Base-by-base conservation (phyloP, 805 yeast species). In the Candida verbasci region DNA sequence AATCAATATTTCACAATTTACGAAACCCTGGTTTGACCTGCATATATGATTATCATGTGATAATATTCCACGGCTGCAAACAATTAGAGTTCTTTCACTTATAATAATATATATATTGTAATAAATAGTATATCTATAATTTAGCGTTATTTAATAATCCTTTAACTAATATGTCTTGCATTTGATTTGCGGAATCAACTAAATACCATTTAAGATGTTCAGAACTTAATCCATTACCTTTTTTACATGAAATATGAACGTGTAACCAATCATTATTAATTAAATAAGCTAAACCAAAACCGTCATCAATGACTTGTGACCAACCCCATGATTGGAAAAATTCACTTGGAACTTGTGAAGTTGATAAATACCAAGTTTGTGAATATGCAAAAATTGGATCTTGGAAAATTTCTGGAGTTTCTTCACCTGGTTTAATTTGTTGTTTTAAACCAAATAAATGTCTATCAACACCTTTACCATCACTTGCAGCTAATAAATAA, bases 241-340 rank as follows among this genome's bases (percentile, higher is more conserved):
- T 79, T 68, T 78, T 82, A 44, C 80, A 76, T 32, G 88, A 81
- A 44, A 91, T 80, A 62, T 89, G 91, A 53, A 93, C 78, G 56
- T 88, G 91, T 46, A 88, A 53, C 78, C 85, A 82, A 49, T 89
- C 83, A 41, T 77, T 76, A 70, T 86, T 88, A 53, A 91, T 72
- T 86, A 88, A 86, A 68, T 91, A 91, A 7, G 96, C 97, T 44
- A 86, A 72, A 6, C 97, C 98, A 52, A 85, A 80, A 7, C 98
- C 98, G 43, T 82, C 86, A 54, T 89, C 95, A 49, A 84, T 80
- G 34, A 93, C 97, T 59, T 94, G 95, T 14, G 96, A 78, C 86
- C 88, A 91, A 23, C 98, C 98, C 72, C 89, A 91, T 30, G 94
- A 89, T 57, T 87, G 87, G 63, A 87, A 86, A 60, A 70, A 70